phyloP scores from a whole-genome alignment of 257 asterid species.

The Pogostemon cablin region DNA sequence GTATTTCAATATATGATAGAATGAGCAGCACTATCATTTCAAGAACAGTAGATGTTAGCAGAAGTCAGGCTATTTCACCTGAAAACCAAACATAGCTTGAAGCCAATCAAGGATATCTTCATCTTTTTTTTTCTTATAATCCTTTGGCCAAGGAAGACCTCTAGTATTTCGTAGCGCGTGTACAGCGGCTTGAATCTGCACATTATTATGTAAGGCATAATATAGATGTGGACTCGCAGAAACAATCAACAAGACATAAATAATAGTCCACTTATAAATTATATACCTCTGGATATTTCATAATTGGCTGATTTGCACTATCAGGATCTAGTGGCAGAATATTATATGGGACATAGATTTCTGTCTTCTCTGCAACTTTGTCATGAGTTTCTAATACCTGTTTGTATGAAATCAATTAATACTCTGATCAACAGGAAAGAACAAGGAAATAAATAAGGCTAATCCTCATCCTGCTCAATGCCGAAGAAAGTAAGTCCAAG shows the following conservation, averaged over 20 bases:
- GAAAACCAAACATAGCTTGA: slow-evolving; percentile 99
- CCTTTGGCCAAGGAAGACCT: slow-evolving; percentile 99
- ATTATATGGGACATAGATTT: slow-evolving; percentile 91
- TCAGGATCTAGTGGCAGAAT: slow-evolving; percentile 99
- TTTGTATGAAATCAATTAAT: slow-evolving; percentile 11
- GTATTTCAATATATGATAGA: slow-evolving; percentile 16
- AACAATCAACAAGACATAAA: slow-evolving; percentile 24
- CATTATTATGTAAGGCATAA: slow-evolving; percentile 21
- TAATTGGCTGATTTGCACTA: slow-evolving; percentile 95
- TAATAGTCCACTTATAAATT: slow-evolving; percentile 15
- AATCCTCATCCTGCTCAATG: slow-evolving; percentile 19
- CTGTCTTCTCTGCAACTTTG: slow-evolving; percentile 97
- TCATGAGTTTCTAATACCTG: slow-evolving; percentile 95
- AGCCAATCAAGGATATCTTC: slow-evolving; percentile 99
- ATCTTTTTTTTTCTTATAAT: slow-evolving; percentile 94
- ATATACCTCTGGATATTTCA: slow-evolving; percentile 96
- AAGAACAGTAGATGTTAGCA: slow-evolving; percentile 4
- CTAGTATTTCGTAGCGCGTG: slow-evolving; percentile 86
- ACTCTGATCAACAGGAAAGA: slow-evolving; percentile 33
- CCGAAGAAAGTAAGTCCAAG: slow-evolving; percentile 10
- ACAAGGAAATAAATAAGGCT: background rate
- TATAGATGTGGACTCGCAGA: slow-evolving; percentile 20
- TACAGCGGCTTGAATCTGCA: slow-evolving; percentile 96
- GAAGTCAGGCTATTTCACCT: slow-evolving; percentile 52
- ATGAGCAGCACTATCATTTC: slow-evolving; percentile 23